Evolutionary conservation across 371 early-diverging fungal species (phyloP).

Genomic region (Circinella minor): DNA sequence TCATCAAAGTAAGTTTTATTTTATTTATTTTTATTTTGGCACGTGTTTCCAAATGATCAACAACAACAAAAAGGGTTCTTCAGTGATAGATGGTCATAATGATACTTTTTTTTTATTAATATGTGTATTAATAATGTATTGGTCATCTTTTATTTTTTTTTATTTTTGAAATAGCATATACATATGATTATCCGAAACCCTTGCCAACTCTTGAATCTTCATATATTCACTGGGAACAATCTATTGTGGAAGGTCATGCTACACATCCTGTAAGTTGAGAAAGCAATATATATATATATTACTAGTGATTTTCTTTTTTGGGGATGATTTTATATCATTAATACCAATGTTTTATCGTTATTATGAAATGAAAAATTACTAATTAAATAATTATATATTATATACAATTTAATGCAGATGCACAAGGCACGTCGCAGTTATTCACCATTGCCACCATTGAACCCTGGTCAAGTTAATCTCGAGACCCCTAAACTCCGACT

Average conservation of each 20-base stretch:
- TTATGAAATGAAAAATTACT: background rate
- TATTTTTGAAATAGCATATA: conserved; percentile 31
- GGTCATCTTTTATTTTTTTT: background rate
- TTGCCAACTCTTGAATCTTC: conserved; percentile 52
- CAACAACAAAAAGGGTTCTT: no score
- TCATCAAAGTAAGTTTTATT: conserved; percentile 45
- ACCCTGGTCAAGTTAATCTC: conserved; percentile 51
- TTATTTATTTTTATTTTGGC: background rate
- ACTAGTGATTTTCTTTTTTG: no score
- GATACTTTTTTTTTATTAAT: no score
- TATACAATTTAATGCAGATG: conserved; percentile 43
- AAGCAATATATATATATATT: no score
- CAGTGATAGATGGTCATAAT: no score
- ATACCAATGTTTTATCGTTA: background rate
- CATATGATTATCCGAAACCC: conserved; percentile 58
- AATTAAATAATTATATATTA: conserved; percentile 6
- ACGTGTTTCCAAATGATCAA: no score
- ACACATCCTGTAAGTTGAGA: conserved; percentile 68
- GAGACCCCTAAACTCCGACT: conserved; percentile 51
- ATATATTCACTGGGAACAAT: conserved; percentile 75
- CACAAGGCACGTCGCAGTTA: conserved; percentile 69
- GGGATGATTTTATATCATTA: background rate
- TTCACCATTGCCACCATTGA: conserved; percentile 59
- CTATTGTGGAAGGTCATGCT: conserved; percentile 78
- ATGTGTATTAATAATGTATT: no score